Evolutionary conservation across 192 early-diverging fungal species (phyloP).

Genomic region (Podila clonocystis): DNA sequence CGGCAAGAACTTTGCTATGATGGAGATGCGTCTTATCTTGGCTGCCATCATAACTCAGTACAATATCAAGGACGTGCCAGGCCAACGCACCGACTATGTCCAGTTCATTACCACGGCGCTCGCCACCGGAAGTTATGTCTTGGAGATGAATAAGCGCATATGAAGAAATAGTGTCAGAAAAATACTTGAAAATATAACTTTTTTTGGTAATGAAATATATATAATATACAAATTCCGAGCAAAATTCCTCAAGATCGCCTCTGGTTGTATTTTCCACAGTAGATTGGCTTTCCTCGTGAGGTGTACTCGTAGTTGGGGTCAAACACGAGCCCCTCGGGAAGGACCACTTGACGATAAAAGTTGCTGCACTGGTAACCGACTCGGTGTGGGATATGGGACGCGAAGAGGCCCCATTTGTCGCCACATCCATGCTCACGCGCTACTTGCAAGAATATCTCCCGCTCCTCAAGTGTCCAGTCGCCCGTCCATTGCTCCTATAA

Average conservation of each 20-base stretch:
- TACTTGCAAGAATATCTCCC: slow-evolving; percentile 64
- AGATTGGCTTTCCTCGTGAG: slow-evolving; percentile 37
- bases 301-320: slow-evolving; percentile 61
- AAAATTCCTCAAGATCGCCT: slow-evolving; percentile 13
- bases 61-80: slow-evolving; percentile 49
- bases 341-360: slow-evolving; percentile 61
- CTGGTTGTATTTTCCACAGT: slow-evolving; percentile 46
- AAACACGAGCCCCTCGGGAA: slow-evolving; percentile 59
- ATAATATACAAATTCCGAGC: background rate
- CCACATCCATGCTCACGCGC: slow-evolving; percentile 62
- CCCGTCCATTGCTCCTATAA: slow-evolving; percentile 74
- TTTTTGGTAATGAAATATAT: background rate
- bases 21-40: slow-evolving; percentile 61
- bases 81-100: slow-evolving; percentile 48
- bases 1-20: slow-evolving; percentile 58
- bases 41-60: slow-evolving; percentile 54
- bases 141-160: slow-evolving; percentile 30
- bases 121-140: slow-evolving; percentile 48
- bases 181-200: no score
- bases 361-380: slow-evolving; percentile 73
- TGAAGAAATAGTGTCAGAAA: background rate
- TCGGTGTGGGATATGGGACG: slow-evolving; percentile 67
- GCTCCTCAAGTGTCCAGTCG: slow-evolving; percentile 77
- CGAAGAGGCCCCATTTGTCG: slow-evolving; percentile 71
- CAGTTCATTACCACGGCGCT: slow-evolving; percentile 55